Percentiles rank a stretch among this genome's conserved stretches.
Conservation (phyloP, 768 basidiomycete species). For the Lyophyllum shimeji region DNA sequence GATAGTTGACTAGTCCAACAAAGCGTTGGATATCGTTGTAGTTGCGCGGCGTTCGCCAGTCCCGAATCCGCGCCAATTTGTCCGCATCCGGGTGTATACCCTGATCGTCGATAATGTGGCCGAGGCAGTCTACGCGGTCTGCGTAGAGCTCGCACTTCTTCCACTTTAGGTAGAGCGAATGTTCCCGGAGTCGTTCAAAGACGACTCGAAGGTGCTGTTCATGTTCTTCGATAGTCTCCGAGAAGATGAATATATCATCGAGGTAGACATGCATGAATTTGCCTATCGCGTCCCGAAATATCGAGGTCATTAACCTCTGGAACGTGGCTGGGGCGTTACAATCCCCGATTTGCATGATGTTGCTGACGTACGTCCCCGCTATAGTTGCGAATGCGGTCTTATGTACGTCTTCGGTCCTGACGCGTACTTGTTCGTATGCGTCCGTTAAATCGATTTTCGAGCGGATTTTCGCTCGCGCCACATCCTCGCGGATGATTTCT, state of each 20-base stretch:
- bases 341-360: neutral
- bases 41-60: neutral
- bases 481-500: constrained; percentile 1
- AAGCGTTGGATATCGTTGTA: neutral
- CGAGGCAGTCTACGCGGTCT: neutral
- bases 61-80: neutral
- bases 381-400: neutral
- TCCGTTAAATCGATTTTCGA: neutral
- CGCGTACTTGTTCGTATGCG: neutral
- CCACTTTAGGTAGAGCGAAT: neutral
- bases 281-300: constrained; percentile 2
- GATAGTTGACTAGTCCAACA: neutral
- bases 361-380: neutral
- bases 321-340: neutral
- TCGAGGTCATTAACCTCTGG: constrained; percentile 4
- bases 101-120: constrained; percentile 1
- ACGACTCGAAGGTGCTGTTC: neutral
- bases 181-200: neutral
- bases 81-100: neutral
- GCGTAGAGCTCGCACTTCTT: constrained; percentile 2
- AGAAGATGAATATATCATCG: constrained; percentile 1
- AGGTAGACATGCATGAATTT: constrained; percentile 4
- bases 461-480: neutral
- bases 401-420: neutral
- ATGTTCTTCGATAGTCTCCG: neutral